Conservation (phyloP, 495 filamentous ascomycete genomes). For the Penicillium maclennaniae region DNA sequence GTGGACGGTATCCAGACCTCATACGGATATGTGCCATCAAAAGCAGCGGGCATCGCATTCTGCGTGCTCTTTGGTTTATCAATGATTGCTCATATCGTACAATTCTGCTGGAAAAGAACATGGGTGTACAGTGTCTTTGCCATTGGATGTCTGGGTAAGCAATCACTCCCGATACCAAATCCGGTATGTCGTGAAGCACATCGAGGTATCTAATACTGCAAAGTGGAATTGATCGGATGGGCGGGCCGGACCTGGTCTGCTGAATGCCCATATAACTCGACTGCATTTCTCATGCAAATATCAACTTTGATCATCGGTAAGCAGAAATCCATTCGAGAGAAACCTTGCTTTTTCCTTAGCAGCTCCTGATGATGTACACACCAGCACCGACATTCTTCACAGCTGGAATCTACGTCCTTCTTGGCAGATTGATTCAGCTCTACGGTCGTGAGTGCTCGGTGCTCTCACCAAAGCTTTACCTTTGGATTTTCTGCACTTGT, state of each 20-base stretch:
- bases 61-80: conserved; percentile 50
- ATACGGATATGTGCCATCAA: conserved; percentile 55
- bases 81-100: conserved; percentile 46
- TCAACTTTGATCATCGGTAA: conserved; percentile 58
- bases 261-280: conserved; percentile 52
- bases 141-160: conserved; percentile 48
- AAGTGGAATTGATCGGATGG: conserved; percentile 59
- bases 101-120: conserved; percentile 45
- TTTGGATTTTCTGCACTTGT: conserved; percentile 56
- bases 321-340: neutral
- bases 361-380: neutral
- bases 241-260: conserved; percentile 53
- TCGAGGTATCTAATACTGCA: neutral
- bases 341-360: too few species aligned
- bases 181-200: too few species aligned
- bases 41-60: conserved; percentile 53
- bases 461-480: conserved; percentile 48
- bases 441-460: conserved; percentile 51
- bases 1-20: conserved; percentile 27
- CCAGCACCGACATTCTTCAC: conserved; percentile 58
- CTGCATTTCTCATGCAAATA: conserved; percentile 58
- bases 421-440: conserved; percentile 53
- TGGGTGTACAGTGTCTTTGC: conserved; percentile 52
- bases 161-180: too few species aligned
- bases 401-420: conserved; percentile 59